Evolutionary conservation across 139 green algal species (phyloP), one percentile per base, ranked within the genome.

Genomic region (Desmodesmus armatus): DNA sequence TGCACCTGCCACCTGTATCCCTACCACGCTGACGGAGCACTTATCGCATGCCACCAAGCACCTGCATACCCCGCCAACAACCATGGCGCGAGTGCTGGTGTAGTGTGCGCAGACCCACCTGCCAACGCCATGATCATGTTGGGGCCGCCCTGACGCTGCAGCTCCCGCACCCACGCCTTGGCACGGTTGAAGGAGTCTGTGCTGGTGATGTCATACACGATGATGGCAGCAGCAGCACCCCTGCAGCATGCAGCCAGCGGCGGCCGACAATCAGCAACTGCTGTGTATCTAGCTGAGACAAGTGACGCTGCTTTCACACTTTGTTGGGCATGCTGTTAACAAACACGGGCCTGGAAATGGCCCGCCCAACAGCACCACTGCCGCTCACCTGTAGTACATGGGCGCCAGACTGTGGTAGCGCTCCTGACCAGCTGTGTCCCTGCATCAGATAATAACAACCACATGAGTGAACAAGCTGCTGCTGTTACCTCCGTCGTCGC

Each of bases 381-480:
- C n/a, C 23, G 29, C 80, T 65, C 27, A 94, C 86, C 97, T 94
- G 91, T 99, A 99, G 87, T 99, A 99, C 97, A 99, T 99, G 23
- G 97, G 97, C 2, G 97, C 97, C 53, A 99, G 90, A 60, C 93
- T 98, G 89, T 99, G 97, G 87, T 99, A 99, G 25, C 97, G 87
- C 86, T 99, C 97, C 89, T 99, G 97, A 0, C 97, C 97, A 51
- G 97, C 97, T 9, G 97, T 99, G 84, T 99, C 96, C 94, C 95
- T 97, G 89, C 81, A n/a, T n/a, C n/a, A n/a, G n/a, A n/a, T n/a
- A n/a, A n/a, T n/a, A n/a, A n/a, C n/a, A n/a, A n/a, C n/a, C n/a
- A n/a, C n/a, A n/a, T n/a, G n/a, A n/a, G n/a, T n/a, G n/a, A n/a
- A n/a, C 58, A 33, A 29, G 25, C 1, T 23, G 78, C 31, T 80